Evolutionary conservation across 495 filamentous ascomycete species (phyloP), one percentile per base, ranked within the genome.

Genomic region (Peziza echinospora): DNA sequence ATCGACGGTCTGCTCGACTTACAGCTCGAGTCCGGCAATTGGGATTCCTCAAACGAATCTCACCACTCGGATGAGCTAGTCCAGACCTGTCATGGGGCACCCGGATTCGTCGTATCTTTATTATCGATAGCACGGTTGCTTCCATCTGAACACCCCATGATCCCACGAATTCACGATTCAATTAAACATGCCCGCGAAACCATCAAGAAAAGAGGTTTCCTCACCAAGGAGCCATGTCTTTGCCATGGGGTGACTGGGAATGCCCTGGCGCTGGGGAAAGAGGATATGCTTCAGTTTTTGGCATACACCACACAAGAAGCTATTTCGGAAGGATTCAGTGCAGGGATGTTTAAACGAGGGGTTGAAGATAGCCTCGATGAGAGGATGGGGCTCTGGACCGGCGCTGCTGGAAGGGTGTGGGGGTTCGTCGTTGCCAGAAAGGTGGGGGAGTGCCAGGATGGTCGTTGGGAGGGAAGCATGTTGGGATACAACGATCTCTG

Each of bases 121-220:
- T 37, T 17, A 37, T n/a, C n/a, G n/a, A n/a, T n/a, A n/a, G n/a
- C n/a, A n/a, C n/a, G n/a, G n/a, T n/a, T n/a, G n/a, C n/a, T n/a
- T n/a, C n/a, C n/a, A n/a, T n/a, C n/a, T n/a, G n/a, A n/a, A n/a
- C n/a, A n/a, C n/a, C n/a, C n/a, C n/a, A n/a, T n/a, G n/a, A n/a
- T n/a, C n/a, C n/a, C n/a, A n/a, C n/a, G n/a, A n/a, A n/a, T n/a
- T n/a, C n/a, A n/a, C n/a, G n/a, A n/a, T n/a, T n/a, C n/a, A n/a
- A n/a, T n/a, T n/a, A n/a, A n/a, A n/a, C n/a, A n/a, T n/a, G 30
- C 3, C 13, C 30, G 30, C 13, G 3, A 3, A 17, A 17, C 19
- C 13, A 17, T 37, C 30, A 17, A 37, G 30, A 60, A 62, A 61
- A 69, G 68, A 22, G 70, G 30, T 11, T 6, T 37, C 4, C 19